These are phyloP conservation scores for Phytopythium cucurbitacearum DNA, from an alignment of 352 stramenopile species.

Conservation along the genomic window DNA sequence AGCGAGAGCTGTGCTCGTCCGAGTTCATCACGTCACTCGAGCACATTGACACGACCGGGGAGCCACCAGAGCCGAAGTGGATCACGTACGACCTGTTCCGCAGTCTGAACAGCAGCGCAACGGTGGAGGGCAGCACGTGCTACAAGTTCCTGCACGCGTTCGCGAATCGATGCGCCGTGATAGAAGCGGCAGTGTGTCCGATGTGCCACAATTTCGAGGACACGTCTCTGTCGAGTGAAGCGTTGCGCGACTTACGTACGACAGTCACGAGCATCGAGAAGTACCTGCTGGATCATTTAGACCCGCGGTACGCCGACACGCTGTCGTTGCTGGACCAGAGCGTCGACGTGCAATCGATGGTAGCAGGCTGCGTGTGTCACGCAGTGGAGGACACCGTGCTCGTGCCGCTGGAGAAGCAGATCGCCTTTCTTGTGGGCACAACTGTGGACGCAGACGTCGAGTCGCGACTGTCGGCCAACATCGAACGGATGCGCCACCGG, in stretches of 20 bases:
- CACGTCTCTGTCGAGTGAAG: slow-evolving; percentile 39
- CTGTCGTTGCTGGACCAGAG: slow-evolving; percentile 59
- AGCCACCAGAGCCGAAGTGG: slow-evolving; percentile 73
- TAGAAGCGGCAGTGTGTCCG: slow-evolving; percentile 55
- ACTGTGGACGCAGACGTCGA: slow-evolving; percentile 62
- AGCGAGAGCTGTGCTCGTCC: slow-evolving; percentile 65
- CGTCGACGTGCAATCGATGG: slow-evolving; percentile 38
- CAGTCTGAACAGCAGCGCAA: slow-evolving; percentile 56
- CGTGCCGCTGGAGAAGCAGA: slow-evolving; percentile 66
- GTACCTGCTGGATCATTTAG: slow-evolving; percentile 62
- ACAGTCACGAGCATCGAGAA: slow-evolving; percentile 77
- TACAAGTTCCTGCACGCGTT: slow-evolving; percentile 75
- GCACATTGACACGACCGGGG: slow-evolving; percentile 64
- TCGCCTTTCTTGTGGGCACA: slow-evolving; percentile 60
- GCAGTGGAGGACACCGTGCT: slow-evolving; percentile 79
- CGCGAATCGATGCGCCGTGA: slow-evolving; percentile 58
- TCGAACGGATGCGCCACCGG: slow-evolving; percentile 56
- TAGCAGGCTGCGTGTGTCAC: slow-evolving; percentile 69
- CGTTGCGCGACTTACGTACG: slow-evolving; percentile 58
- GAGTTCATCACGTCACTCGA: slow-evolving; percentile 76
- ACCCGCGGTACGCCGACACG: slow-evolving; percentile 59
- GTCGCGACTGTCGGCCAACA: slow-evolving; percentile 46
- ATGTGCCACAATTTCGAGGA: slow-evolving; percentile 55
- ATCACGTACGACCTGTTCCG: slow-evolving; percentile 71
- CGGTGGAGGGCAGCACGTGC: slow-evolving; percentile 69